Percentiles rank a stretch among this genome's conserved stretches.
Evolutionary conservation across 306 rosid genomes (phyloP).

Genomic region (Coriaria nepalensis): DNA sequence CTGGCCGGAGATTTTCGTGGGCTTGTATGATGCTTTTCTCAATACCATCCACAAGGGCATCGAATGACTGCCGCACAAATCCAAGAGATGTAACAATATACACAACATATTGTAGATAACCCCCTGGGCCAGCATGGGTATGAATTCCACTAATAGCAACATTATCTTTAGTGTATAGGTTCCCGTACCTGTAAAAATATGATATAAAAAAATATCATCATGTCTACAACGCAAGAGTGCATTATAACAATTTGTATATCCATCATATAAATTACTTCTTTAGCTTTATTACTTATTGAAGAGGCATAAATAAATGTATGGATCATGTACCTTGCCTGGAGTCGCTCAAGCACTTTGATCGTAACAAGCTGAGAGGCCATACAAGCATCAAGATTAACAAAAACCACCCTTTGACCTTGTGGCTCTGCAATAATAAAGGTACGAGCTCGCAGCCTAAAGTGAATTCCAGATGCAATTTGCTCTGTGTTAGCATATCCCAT

Average conservation of each 20-base stretch:
- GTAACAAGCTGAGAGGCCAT: slow-evolving; percentile 83
- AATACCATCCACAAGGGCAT: slow-evolving; percentile 79
- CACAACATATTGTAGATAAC: slow-evolving; percentile 78
- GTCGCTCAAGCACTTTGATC: slow-evolving; percentile 61
- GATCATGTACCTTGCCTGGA: slow-evolving; percentile 62
- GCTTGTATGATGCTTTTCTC: slow-evolving; percentile 70
- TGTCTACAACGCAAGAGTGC: not conserved
- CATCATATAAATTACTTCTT: too few relatives aligned
- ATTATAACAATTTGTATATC: too few relatives aligned
- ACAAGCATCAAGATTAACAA: slow-evolving; percentile 92
- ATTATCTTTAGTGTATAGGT: slow-evolving; percentile 71
- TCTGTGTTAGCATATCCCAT: slow-evolving; percentile 78
- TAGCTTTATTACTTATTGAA: too few relatives aligned
- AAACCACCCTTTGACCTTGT: slow-evolving; percentile 56
- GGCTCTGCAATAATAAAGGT: slow-evolving; percentile 66
- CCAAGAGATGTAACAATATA: slow-evolving; percentile 84
- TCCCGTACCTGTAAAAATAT: slow-evolving; percentile 45
- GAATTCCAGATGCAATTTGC: slow-evolving; percentile 66
- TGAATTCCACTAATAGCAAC: slow-evolving; percentile 94
- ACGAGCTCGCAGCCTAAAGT: slow-evolving; percentile 73
- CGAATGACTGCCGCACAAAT: slow-evolving; percentile 84
- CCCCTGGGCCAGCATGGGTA: slow-evolving; percentile 98
- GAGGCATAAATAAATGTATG: too few relatives aligned
- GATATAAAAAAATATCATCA: not conserved
- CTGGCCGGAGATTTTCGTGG: slow-evolving; percentile 74